These are phyloP conservation scores for Artemisia argyi DNA, from an alignment of 129 eudicot genomes.

Conservation along the genomic window DNA sequence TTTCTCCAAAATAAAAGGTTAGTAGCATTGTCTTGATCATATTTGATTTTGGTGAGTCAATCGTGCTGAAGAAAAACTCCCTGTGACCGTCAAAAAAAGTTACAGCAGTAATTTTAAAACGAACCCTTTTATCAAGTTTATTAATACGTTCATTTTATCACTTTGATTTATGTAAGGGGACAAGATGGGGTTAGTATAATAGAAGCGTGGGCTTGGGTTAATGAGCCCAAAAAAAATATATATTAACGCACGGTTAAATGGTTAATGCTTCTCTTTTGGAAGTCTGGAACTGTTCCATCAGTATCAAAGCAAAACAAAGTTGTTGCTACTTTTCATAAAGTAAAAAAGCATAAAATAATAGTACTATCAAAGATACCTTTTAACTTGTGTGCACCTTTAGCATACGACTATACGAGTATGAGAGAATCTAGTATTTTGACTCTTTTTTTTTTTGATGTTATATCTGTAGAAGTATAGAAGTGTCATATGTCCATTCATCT, in stretches of 20 bases:
- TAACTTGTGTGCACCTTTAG: not conserved
- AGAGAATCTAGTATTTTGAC: too few relatives aligned
- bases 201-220: constrained; percentile 32
- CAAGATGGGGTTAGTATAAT: not conserved
- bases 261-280: constrained; percentile 22
- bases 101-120: too few relatives aligned
- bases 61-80: too few relatives aligned
- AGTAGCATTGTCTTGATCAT: too few relatives aligned
- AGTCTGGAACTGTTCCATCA: constrained; percentile 25
- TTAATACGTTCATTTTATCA: not conserved
- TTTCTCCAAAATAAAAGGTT: too few relatives aligned
- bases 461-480: too few relatives aligned
- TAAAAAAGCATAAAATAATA: not conserved
- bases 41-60: too few relatives aligned
- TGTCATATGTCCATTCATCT: too few relatives aligned
- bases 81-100: too few relatives aligned
- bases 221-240: not conserved
- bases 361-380: constrained; percentile 20
- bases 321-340: constrained; percentile 11
- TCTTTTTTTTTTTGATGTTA: too few relatives aligned
- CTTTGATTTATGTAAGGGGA: not conserved
- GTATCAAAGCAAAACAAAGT: constrained; percentile 17
- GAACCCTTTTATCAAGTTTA: too few relatives aligned
- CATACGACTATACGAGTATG: too few relatives aligned
- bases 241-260: constrained; percentile 15